phyloP scores from a whole-genome alignment of 768 basidiomycete genomes.

The Macrocybe gigantea region DNA sequence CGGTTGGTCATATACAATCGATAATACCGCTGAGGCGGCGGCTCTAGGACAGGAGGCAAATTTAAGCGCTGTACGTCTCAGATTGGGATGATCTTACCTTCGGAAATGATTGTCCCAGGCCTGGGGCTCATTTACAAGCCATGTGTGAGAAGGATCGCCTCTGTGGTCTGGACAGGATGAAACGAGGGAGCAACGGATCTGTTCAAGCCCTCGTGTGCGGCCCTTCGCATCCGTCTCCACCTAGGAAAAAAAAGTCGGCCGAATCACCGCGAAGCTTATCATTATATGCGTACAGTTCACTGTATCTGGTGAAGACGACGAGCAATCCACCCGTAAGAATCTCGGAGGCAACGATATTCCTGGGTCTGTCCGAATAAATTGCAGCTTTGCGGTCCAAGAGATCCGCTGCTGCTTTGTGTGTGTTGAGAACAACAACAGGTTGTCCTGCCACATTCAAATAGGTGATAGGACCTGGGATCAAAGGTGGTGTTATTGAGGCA shows the following conservation, averaged over 20 bases:
- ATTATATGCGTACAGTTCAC: conserved; percentile 14
- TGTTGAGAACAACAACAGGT: conserved; percentile 23
- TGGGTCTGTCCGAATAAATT: conserved; percentile 20
- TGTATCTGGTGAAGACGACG: conserved; percentile 16
- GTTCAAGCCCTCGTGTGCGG: conserved; percentile 26
- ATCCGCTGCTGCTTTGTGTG: conserved; percentile 21
- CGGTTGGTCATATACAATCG: conserved; percentile 12
- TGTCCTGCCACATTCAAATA: conserved; percentile 12
- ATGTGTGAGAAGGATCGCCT: conserved; percentile 23
- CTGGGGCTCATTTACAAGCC: conserved; percentile 18
- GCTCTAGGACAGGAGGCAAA: conserved; percentile 2
- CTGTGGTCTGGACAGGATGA: conserved; percentile 19
- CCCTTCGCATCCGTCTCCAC: conserved; percentile 28
- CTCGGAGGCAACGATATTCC: conserved; percentile 21
- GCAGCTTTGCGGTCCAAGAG: conserved; percentile 24
- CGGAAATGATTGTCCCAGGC: conserved; percentile 25
- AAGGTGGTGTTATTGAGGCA: background rate
- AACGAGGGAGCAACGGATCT: conserved; percentile 15
- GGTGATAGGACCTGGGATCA: conserved; percentile 10
- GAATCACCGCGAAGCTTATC: background rate
- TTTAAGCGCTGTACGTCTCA: background rate
- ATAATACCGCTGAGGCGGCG: conserved; percentile 10
- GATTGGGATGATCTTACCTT: conserved; percentile 8
- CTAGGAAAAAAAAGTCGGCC: conserved; percentile 9
- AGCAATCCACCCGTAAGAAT: conserved; percentile 22